Base-by-base conservation (phyloP, 306 rosid genomes). In the Ceratonia siliqua region DNA sequence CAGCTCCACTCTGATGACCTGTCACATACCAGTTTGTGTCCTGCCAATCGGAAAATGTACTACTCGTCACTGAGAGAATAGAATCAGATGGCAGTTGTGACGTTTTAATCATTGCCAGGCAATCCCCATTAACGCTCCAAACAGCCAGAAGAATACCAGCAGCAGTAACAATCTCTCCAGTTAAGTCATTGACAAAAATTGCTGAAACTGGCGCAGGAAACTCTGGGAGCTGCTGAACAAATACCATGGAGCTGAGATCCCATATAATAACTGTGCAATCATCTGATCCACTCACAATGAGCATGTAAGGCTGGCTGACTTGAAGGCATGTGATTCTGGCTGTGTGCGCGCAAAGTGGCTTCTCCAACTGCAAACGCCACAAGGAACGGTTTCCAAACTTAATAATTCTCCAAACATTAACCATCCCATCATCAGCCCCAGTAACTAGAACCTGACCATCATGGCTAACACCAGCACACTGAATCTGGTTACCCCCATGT, bases 1-100 rank as follows among this genome's bases (percentile, higher is more conserved):
- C 87, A 21, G 99, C 90, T 70, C 99, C 99, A 77, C 99, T 95
- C 91, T 95, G 99, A 86, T 95, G 99, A 73, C 99, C 99, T 8
- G 98, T 95, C 72, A 87, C 99, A 73, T 86, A 92, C 99, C 99
- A 95, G 82, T 87, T 95, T 4, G 91, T 89, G 72, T 92, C 97
- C 82, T 72, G 85, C 99, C 99, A 95, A 87, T 95, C 99, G 45
- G 97, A 92, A 79, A 71, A 78, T 36, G 92, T 83, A 84, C 97
- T 81, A 68, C 92, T 92, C 30, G 99, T 86, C 75, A 92, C 93
- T 0, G 93, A 92, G 65, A 92, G 97, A 84, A 95, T 92, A 67
- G 90, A 92, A 84, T 95, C 99, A 20, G 98, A 95, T 66, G 99
- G 99, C 74, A 95, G 85, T 77, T 92, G 99, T 49, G 99, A 95